These are phyloP conservation scores for Thalassiosira delicatula DNA, from an alignment of 352 stramenopile species.

Conservation along the genomic window DNA sequence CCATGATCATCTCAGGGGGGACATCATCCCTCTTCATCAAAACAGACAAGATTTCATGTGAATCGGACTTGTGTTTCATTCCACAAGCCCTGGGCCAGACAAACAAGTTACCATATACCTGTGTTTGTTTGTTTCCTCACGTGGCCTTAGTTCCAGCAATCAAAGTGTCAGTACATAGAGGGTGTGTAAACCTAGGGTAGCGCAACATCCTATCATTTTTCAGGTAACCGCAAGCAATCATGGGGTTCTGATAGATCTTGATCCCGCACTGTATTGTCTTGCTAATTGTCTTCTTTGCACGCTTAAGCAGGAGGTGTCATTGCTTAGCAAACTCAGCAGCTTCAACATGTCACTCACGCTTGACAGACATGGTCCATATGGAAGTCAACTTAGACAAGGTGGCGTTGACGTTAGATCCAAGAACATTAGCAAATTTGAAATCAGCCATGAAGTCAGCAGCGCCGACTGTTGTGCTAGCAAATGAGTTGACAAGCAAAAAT, in stretches of 20 bases:
- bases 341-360: slow-evolving; percentile 3
- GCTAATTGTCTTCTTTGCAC: slow-evolving; percentile 43
- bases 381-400: background rate
- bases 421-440: background rate
- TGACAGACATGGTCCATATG: background rate
- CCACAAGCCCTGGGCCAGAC: too few relatives aligned
- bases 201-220: slow-evolving; percentile 47
- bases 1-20: too few relatives aligned
- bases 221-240: slow-evolving; percentile 13
- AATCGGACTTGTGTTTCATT: too few relatives aligned
- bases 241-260: slow-evolving; percentile 27
- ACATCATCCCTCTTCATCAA: too few relatives aligned
- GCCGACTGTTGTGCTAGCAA: background rate
- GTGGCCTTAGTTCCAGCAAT: slow-evolving; percentile 3
- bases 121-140: slow-evolving; percentile 24
- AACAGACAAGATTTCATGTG: too few relatives aligned
- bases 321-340: slow-evolving; percentile 25
- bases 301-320: slow-evolving; percentile 48
- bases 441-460: background rate
- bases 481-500: background rate
- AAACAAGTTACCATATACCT: slow-evolving; percentile 37
- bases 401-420: background rate
- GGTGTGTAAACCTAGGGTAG: slow-evolving; percentile 16
- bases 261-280: slow-evolving; percentile 41
- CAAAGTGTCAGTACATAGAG: slow-evolving; percentile 39